Conservation (phyloP, 2,329 filamentous ascomycete genomes). For the Hymenoscyphus infarciens region DNA sequence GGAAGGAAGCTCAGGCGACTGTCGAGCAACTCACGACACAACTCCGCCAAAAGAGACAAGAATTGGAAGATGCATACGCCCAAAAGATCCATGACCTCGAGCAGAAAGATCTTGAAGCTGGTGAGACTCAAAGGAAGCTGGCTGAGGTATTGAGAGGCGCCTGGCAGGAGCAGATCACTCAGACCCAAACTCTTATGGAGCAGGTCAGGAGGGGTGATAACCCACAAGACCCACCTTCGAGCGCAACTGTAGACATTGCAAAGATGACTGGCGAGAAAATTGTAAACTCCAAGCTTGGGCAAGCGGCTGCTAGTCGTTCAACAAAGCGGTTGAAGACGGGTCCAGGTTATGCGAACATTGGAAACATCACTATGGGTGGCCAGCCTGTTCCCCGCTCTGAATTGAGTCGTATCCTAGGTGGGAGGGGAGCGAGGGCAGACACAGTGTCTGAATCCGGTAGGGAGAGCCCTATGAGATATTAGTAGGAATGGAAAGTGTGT, state of each 20-base stretch:
- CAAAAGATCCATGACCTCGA: not conserved
- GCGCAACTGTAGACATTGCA: not conserved
- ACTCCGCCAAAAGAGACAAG: not conserved
- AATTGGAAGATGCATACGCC: not conserved
- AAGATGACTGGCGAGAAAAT: not conserved
- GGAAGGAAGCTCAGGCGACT: too few species aligned
- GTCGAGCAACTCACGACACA: too few species aligned
- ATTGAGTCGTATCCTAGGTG: too few species aligned
- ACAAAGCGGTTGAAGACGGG: too few species aligned
- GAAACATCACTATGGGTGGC: too few species aligned
- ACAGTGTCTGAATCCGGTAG: not conserved
- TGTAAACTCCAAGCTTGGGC: not conserved
- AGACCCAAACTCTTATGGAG: slow-evolving; percentile 15
- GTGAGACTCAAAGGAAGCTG: not conserved
- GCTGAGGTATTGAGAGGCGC: slow-evolving; percentile 10
- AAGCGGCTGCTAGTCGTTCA: too few species aligned
- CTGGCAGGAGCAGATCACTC: slow-evolving; percentile 17
- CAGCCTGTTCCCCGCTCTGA: too few species aligned
- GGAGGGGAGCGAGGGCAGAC: too few species aligned
- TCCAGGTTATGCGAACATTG: too few species aligned
- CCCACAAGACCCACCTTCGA: not conserved
- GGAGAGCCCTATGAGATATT: not conserved
- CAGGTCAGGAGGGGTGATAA: not conserved
- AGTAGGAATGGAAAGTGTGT: not conserved
- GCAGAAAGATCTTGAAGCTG: not conserved